These are phyloP conservation scores for Debaryomyces castellii DNA, from an alignment of 805 yeast genomes.

Conservation along the genomic window DNA sequence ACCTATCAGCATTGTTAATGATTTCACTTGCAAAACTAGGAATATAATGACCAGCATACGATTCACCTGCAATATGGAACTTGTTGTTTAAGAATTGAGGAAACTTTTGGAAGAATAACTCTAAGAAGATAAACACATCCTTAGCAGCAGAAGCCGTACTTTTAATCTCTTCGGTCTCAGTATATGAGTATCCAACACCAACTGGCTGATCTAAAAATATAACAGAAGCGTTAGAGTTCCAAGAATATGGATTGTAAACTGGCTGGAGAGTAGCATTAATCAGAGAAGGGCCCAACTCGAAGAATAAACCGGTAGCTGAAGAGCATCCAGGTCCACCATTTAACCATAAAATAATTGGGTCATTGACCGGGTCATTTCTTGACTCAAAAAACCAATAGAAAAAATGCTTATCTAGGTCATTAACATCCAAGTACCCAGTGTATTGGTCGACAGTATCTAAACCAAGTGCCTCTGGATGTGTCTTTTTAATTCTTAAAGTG, in stretches of 20 bases:
- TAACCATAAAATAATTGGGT: conserved; percentile 88
- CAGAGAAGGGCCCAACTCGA: conserved; percentile 88
- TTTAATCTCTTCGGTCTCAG: conserved; percentile 57
- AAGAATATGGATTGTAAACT: conserved; percentile 76
- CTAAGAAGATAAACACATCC: conserved; percentile 83
- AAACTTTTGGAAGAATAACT: conserved; percentile 78
- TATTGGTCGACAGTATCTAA: conserved; percentile 37
- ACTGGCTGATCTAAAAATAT: conserved; percentile 94
- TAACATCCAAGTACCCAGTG: conserved; percentile 40
- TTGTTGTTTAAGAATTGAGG: conserved; percentile 60
- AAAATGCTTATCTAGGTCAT: conserved; percentile 60
- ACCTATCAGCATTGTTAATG: conserved; percentile 57
- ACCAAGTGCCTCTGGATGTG: conserved; percentile 35
- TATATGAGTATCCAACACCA: conserved; percentile 87
- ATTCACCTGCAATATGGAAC: conserved; percentile 91
- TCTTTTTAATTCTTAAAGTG: conserved; percentile 29
- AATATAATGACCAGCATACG: conserved; percentile 92
- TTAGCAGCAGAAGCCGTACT: conserved; percentile 80
- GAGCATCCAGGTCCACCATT: conserved; percentile 98
- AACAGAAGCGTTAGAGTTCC: conserved; percentile 90
- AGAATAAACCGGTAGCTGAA: conserved; percentile 83
- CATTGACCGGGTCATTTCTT: conserved; percentile 79
- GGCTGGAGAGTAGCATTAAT: conserved; percentile 68
- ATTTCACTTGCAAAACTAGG: conserved; percentile 88
- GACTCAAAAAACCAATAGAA: conserved; percentile 95